Conservation (phyloP, 192 early-diverging fungal genomes). For the Jimgerdemannia lactiflua region DNA sequence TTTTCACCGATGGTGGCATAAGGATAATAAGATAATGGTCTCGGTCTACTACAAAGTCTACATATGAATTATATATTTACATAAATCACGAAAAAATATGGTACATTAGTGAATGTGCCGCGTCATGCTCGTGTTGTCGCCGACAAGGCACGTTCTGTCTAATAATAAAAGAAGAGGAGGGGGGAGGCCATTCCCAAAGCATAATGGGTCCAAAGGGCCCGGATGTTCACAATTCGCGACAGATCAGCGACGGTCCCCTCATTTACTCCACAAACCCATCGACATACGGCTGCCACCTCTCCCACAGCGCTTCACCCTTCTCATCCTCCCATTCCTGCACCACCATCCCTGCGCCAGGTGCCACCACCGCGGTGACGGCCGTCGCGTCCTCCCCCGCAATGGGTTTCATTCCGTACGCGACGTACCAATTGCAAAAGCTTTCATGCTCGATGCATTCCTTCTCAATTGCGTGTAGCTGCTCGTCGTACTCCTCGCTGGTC, state of each 20-base stretch:
- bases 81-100: background rate
- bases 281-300: background rate
- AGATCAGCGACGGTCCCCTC: background rate
- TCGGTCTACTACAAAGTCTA: too few species aligned
- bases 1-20: too few species aligned
- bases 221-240: background rate
- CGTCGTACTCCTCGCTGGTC: background rate
- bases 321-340: background rate
- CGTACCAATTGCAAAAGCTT: background rate
- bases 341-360: too few species aligned
- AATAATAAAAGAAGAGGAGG: background rate
- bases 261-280: background rate
- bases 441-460: background rate
- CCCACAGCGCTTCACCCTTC: background rate
- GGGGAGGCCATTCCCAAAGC: background rate
- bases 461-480: background rate
- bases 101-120: background rate
- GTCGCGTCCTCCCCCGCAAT: background rate
- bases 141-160: background rate
- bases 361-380: too few species aligned
- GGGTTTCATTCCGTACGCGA: background rate
- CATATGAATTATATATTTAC: background rate
- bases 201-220: background rate
- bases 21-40: too few species aligned
- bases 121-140: too few species aligned